Percentiles rank a stretch among this genome's conserved stretches.
Conservation (phyloP, 345 rosid genomes). For the Rhodamnia argentea region DNA sequence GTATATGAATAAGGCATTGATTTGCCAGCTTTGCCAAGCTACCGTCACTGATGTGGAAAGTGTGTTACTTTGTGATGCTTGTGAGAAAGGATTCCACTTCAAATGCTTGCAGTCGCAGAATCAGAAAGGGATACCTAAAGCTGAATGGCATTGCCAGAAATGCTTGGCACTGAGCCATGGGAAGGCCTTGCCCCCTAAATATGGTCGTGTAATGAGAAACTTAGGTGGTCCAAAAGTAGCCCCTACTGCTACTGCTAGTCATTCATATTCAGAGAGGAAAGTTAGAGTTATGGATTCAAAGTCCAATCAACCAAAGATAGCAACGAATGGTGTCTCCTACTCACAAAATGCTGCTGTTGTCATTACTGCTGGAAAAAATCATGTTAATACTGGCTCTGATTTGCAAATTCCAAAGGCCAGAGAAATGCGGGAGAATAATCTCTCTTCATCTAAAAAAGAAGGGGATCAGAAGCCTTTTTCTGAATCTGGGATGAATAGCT, state of each 20-base stretch:
- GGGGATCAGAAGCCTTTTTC: constrained; percentile 12
- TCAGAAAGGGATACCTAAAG: constrained; percentile 62
- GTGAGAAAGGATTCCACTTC: constrained; percentile 89
- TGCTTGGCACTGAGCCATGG: constrained; percentile 62
- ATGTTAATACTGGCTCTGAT: constrained; percentile 16
- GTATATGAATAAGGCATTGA: constrained; percentile 61
- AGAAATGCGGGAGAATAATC: constrained; percentile 11
- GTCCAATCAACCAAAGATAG: constrained; percentile 34
- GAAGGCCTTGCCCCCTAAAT: constrained; percentile 80
- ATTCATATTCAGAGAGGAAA: constrained; percentile 50
- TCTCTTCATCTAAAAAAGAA: constrained; percentile 8
- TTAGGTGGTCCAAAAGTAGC: constrained; percentile 38
- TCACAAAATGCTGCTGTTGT: constrained; percentile 20
- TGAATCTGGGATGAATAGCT: constrained; percentile 12
- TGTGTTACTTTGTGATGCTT: constrained; percentile 77
- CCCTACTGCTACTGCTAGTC: constrained; percentile 30
- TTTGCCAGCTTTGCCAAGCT: constrained; percentile 67
- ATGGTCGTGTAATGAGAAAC: constrained; percentile 79
- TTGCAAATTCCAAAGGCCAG: constrained; percentile 11
- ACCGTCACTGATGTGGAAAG: constrained; percentile 65
- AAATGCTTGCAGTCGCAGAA: constrained; percentile 59
- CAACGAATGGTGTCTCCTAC: constrained; percentile 25
- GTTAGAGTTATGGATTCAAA: constrained; percentile 22
- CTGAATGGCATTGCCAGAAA: constrained; percentile 89
- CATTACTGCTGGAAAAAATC: constrained; percentile 8